phyloP scores from a whole-genome alignment of 805 yeast genomes.

The Nakazawaea pomicola region DNA sequence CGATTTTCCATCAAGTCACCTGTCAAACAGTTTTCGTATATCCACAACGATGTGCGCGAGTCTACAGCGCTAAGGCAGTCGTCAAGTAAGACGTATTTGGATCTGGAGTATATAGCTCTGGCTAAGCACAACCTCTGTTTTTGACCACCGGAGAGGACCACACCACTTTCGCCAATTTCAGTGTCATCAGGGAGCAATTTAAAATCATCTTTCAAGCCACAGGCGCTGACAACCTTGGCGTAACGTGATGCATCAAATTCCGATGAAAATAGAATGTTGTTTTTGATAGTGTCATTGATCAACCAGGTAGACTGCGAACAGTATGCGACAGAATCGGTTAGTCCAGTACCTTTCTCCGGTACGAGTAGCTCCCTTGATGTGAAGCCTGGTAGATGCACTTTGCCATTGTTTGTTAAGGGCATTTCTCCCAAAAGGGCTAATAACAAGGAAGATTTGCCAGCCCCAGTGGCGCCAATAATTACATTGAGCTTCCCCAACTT shows the following conservation, averaged over 20 bases:
- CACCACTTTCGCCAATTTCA: constrained; percentile 96
- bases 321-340: constrained; percentile 91
- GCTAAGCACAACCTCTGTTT: constrained; percentile 95
- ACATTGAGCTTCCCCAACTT: constrained; percentile 75
- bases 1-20: constrained; percentile 83
- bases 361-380: background rate
- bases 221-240: constrained; percentile 73
- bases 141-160: constrained; percentile 94
- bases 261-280: constrained; percentile 75
- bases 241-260: constrained; percentile 72
- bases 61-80: constrained; percentile 97
- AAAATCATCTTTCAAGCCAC: constrained; percentile 83
- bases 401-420: constrained; percentile 59
- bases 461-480: constrained; percentile 90
- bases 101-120: constrained; percentile 84
- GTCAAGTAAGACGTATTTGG: constrained; percentile 77
- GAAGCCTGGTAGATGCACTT: constrained; percentile 64
- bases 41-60: constrained; percentile 91
- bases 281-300: constrained; percentile 80
- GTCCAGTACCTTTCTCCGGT: constrained; percentile 29
- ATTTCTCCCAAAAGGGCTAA: constrained; percentile 93
- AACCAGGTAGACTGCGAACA: constrained; percentile 97
- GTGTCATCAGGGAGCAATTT: constrained; percentile 84
- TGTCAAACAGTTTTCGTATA: constrained; percentile 84
- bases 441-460: constrained; percentile 89